Evolutionary conservation across 352 stramenopile genomes (phyloP), one percentile per base, ranked within the genome.

Genomic region (Phytophthora nicotianae): DNA sequence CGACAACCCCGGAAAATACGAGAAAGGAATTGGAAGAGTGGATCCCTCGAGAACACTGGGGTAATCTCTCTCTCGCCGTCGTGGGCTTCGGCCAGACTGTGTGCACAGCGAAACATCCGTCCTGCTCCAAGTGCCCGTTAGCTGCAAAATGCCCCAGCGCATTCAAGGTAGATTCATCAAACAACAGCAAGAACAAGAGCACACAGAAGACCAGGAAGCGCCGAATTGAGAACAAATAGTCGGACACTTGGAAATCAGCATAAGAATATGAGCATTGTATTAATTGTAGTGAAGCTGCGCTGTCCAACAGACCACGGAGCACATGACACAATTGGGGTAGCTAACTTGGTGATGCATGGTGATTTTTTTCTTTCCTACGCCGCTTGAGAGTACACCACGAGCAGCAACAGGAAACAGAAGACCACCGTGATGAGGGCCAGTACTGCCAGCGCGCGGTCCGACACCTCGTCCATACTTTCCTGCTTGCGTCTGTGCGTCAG

Each of bases 11-110:
- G 0, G 79, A 92, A 65, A 67, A 86, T 19, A 92, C 83, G 5
- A 66, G 79, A 17, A 62, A 59, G 10, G 73, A 76, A 14, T 52
- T 92, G 17, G 80, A 91, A 58, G 70, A 76, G 6, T 93, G 84
- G 84, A 57, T 93, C 42, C 84, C 84, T 10, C 68, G 64, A 0
- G 54, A 75, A 40, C 70, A 86, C 48, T 93, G 84, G 84, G 55
- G 68, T 4, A 66, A 69, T 6, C 69, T 93, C 33, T 93, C 84
- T 11, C 77, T 77, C 33, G 62, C 77, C 1, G 77, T 91, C 38
- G 82, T 93, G 32, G 85, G 85, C n/a, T 91, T 93, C 58, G 82
- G 85, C 11, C 85, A 93, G 51, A 77, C 50, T 26, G 57, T 88
- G 7, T 93, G 85, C 58, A 73, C 72, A 0, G 79, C 85, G 1